These are phyloP conservation scores for Phoma sp. DNA, from an alignment of 2,329 filamentous ascomycete species.

Conservation along the genomic window DNA sequence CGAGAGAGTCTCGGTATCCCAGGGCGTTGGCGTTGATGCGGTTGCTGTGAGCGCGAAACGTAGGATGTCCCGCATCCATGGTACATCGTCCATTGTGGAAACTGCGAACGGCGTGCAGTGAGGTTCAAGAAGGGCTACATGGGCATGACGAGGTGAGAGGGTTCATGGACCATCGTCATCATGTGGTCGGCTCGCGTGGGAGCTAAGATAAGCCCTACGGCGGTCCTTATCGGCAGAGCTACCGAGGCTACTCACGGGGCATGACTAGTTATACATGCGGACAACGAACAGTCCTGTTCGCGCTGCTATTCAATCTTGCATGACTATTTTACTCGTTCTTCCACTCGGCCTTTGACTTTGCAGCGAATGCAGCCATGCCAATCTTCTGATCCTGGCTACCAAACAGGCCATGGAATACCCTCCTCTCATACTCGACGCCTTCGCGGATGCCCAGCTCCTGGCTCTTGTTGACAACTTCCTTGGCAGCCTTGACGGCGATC, in stretches of 20 bases:
- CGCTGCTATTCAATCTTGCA: not conserved
- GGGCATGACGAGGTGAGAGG: not conserved
- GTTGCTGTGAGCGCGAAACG: constrained; percentile 36
- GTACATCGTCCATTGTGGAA: constrained; percentile 17
- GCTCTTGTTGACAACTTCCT: constrained; percentile 99
- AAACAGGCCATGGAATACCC: constrained; percentile 92
- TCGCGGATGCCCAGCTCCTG: constrained; percentile 88
- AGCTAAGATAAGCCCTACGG: constrained; percentile 7
- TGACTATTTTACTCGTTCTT: constrained; percentile 68
- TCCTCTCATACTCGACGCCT: constrained; percentile 92
- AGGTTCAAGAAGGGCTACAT: not conserved
- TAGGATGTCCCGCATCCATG: constrained; percentile 35
- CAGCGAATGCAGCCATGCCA: constrained; percentile 90
- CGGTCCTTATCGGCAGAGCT: constrained; percentile 1
- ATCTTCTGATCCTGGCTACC: constrained; percentile 97
- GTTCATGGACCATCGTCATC: constrained; percentile 1
- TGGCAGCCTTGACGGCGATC: constrained; percentile 87
- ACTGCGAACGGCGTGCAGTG: not conserved
- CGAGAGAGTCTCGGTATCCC: constrained; percentile 15
- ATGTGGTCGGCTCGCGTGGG: constrained; percentile 13
- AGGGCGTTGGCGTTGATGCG: constrained; percentile 28
- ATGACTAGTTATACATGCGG: constrained; percentile 2
- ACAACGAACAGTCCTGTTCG: not conserved
- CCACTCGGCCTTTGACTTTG: constrained; percentile 95
- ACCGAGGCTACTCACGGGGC: constrained; percentile 2